Conservation (phyloP, 106 monocot species). For the Chionographis japonica region DNA sequence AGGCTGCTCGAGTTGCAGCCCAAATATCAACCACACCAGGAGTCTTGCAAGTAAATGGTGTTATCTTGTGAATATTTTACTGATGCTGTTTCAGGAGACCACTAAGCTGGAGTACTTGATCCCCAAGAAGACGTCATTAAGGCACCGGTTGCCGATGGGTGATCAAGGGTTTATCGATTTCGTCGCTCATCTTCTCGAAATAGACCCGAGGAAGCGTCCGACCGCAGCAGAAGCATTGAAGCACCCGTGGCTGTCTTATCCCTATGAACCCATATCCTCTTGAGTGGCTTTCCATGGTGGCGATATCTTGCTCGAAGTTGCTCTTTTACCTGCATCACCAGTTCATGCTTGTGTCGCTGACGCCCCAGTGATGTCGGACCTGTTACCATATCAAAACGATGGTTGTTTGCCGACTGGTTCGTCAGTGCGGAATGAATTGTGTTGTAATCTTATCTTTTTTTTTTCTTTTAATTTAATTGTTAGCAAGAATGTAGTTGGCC, state of each 20-base stretch:
- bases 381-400: too few species aligned
- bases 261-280: constrained; percentile 98
- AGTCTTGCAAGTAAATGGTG: too few species aligned
- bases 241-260: constrained; percentile 92
- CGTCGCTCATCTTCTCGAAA: constrained; percentile 74
- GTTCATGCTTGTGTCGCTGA: too few species aligned
- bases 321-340: background rate
- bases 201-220: constrained; percentile 92
- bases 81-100: constrained; percentile 48
- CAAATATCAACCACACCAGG: too few species aligned
- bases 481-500: too few species aligned
- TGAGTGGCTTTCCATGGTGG: constrained; percentile 14
- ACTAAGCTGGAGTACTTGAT: constrained; percentile 89
- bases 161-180: constrained; percentile 95
- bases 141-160: constrained; percentile 89
- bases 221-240: constrained; percentile 73
- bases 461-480: too few species aligned
- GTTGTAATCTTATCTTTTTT: too few species aligned
- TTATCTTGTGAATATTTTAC: background rate
- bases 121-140: constrained; percentile 87
- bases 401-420: too few species aligned
- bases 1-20: too few species aligned
- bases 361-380: too few species aligned
- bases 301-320: too few species aligned
- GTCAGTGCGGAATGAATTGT: too few species aligned